Evolutionary conservation across 345 rosid species (phyloP).

Genomic region (Cochlearia excelsa): DNA sequence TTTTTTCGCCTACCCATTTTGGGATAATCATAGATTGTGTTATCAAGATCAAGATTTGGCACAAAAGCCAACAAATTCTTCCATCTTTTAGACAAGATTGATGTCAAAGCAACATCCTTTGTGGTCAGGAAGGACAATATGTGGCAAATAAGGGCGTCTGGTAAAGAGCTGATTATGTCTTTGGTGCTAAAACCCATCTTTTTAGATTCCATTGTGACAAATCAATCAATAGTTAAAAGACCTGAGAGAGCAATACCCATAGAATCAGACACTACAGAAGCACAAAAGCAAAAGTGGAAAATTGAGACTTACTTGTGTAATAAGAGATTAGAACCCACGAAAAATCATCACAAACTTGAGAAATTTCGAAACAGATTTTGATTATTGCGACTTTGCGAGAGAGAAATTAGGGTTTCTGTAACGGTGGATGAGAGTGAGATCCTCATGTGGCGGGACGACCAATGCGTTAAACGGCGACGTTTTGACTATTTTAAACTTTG

Average conservation of each 20-base stretch:
- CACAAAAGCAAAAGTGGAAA: too few species aligned
- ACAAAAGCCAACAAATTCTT: slow-evolving; percentile 14
- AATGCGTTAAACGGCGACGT: too few species aligned
- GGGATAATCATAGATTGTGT: slow-evolving; percentile 2
- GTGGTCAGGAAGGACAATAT: slow-evolving; percentile 30
- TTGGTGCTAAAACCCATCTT: slow-evolving; percentile 8
- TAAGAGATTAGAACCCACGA: too few species aligned
- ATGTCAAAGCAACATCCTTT: slow-evolving; percentile 23
- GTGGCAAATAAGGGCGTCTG: slow-evolving; percentile 17
- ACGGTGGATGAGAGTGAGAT: too few species aligned
- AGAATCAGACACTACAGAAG: too few species aligned
- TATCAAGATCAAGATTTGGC: slow-evolving; percentile 13
- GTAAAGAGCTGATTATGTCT: slow-evolving; percentile 19
- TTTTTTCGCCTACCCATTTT: slow-evolving; percentile 7
- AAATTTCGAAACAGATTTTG: too few species aligned
- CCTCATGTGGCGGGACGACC: too few species aligned
- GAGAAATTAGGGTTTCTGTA: too few species aligned
- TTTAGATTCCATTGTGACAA: slow-evolving; percentile 1
- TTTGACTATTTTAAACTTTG: too few species aligned
- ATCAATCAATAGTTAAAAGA: not conserved
- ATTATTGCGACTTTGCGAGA: too few species aligned
- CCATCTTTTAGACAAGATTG: slow-evolving; percentile 20
- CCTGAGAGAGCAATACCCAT: not conserved
- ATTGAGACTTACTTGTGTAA: too few species aligned
- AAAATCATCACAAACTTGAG: too few species aligned